Conservation (phyloP, 495 filamentous ascomycete genomes). For the Trichoderma virens region DNA sequence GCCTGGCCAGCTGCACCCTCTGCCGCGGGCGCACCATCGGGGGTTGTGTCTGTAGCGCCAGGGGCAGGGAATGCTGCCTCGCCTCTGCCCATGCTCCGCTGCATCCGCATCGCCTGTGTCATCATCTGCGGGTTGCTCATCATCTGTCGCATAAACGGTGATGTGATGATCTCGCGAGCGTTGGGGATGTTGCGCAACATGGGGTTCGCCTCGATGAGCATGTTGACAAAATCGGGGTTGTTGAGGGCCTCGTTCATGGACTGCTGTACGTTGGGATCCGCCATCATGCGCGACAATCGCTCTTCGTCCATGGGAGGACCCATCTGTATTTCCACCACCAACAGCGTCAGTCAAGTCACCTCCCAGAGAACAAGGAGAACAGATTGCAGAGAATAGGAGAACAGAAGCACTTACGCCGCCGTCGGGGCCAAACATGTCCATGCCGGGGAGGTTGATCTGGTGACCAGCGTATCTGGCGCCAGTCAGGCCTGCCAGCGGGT, state of each 20-base stretch:
- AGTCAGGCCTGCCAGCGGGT: conserved; percentile 83
- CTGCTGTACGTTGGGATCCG: conserved; percentile 73
- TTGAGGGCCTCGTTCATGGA: conserved; percentile 89
- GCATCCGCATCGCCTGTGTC: conserved; percentile 71
- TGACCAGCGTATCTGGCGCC: conserved; percentile 92
- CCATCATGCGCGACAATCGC: conserved; percentile 72
- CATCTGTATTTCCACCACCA: conserved; percentile 54
- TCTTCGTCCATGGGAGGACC: conserved; percentile 75
- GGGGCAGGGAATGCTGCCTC: conserved; percentile 72
- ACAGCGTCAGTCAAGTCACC: not conserved
- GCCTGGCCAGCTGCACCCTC: conserved; percentile 16
- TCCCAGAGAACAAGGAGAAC: too few species aligned
- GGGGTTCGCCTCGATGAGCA: conserved; percentile 85
- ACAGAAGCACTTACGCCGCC: conserved; percentile 70
- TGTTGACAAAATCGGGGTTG: conserved; percentile 84
- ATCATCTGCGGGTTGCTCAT: conserved; percentile 88
- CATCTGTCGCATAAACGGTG: conserved; percentile 83
- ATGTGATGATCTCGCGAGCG: conserved; percentile 74
- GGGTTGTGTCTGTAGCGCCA: conserved; percentile 70
- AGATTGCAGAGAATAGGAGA: too few species aligned
- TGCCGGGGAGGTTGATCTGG: conserved; percentile 69
- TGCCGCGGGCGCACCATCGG: conserved; percentile 26
- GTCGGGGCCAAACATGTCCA: conserved; percentile 89
- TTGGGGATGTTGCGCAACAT: conserved; percentile 79
- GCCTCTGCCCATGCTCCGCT: conserved; percentile 54